Conservation (phyloP, 1,284 basidiomycete species). For the Tilletia indica region DNA sequence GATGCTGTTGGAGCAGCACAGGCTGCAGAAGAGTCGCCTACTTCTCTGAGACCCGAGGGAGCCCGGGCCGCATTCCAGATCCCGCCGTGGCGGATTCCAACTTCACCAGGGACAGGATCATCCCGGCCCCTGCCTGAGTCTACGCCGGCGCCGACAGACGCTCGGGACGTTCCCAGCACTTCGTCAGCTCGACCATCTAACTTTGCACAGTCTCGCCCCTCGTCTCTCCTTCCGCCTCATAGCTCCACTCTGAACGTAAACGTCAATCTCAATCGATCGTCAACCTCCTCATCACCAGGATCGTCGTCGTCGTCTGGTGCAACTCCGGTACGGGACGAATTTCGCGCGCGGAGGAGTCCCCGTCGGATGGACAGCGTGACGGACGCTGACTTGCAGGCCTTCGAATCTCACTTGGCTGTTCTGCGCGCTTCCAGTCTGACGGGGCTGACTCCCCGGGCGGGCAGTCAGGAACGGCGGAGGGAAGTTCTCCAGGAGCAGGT, state of each 20-base stretch:
- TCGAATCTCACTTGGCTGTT: background rate
- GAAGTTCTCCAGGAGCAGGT: no score
- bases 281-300: background rate
- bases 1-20: no score
- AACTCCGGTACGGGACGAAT: constrained; percentile 3
- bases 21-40: no score
- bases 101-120: background rate
- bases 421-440: background rate
- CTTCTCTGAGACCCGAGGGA: no score
- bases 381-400: background rate
- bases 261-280: background rate
- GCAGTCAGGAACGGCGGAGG: no score
- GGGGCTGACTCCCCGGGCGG: no score
- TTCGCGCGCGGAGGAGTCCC: background rate
- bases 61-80: no score
- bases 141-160: background rate
- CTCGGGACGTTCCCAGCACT: no score
- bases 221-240: background rate
- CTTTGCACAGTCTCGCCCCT: constrained; percentile 1
- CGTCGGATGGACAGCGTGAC: background rate
- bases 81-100: no score
- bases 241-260: background rate
- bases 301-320: background rate
- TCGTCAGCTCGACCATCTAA: background rate
- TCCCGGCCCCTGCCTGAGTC: background rate